Conservation (phyloP, 2,329 filamentous ascomycete species). For the Alternaria novae-zelandiae region DNA sequence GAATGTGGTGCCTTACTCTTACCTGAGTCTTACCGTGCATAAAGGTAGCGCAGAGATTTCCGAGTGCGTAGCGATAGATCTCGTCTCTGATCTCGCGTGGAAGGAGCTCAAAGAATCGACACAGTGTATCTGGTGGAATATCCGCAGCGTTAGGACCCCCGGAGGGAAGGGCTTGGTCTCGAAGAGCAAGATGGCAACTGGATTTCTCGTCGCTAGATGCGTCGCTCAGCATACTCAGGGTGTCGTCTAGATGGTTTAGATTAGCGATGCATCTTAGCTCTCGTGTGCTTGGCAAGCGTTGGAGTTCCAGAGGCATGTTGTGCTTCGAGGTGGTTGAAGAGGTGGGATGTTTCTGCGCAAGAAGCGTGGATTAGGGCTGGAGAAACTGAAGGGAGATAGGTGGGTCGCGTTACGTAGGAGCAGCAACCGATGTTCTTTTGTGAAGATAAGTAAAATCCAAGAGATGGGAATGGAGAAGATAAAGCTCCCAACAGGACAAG, state of each 20-base stretch:
- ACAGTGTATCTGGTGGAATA: too few species aligned
- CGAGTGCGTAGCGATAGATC: too few species aligned
- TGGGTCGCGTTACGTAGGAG: neutral
- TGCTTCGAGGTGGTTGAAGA: neutral
- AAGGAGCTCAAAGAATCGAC: too few species aligned
- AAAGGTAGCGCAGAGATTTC: too few species aligned
- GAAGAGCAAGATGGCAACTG: too few species aligned
- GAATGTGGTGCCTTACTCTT: too few species aligned
- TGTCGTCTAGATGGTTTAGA: accelerated
- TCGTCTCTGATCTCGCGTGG: too few species aligned
- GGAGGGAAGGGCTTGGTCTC: too few species aligned
- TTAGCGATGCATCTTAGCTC: neutral
- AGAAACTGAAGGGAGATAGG: neutral
- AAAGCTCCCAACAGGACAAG: neutral
- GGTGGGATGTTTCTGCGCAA: neutral
- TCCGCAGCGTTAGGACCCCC: too few species aligned
- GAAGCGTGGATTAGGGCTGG: neutral
- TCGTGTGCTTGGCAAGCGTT: neutral
- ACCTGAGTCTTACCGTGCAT: too few species aligned
- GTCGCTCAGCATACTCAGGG: neutral
- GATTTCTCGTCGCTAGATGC: neutral
- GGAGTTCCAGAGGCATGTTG: neutral
- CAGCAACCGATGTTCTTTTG: neutral
- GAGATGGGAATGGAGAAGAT: neutral
- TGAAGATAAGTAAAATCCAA: neutral